Evolutionary conservation across 257 asterid species (phyloP).

Genomic region (Orobanche coerulescens): DNA sequence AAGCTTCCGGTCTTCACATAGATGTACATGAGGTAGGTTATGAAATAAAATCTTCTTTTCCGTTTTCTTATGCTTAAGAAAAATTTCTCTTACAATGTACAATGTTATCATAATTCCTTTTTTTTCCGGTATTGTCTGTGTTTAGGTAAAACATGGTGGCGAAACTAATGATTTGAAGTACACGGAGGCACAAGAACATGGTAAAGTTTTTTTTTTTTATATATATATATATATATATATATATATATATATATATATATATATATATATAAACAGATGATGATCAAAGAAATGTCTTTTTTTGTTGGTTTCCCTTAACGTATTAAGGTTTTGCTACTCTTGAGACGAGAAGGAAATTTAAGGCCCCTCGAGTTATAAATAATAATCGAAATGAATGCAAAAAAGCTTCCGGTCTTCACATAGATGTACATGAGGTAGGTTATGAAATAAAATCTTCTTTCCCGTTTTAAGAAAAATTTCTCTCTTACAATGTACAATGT

Average conservation of each 20-base stretch:
- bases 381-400: slow-evolving; percentile 30
- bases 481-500: not conserved
- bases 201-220: too few relatives aligned
- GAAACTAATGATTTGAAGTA: slow-evolving; percentile 24
- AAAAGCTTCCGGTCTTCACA: slow-evolving; percentile 26
- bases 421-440: slow-evolving; percentile 28
- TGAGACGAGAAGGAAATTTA: slow-evolving; percentile 80
- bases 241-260: too few relatives aligned
- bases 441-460: not conserved
- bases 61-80: not conserved
- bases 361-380: slow-evolving; percentile 56
- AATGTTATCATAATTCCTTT: not conserved
- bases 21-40: slow-evolving; percentile 29
- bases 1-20: slow-evolving; percentile 23
- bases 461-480: not conserved
- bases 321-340: slow-evolving; percentile 73
- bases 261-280: too few relatives aligned
- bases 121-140: not conserved
- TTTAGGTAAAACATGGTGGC: slow-evolving; percentile 35
- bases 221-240: too few relatives aligned
- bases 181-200: slow-evolving; percentile 31
- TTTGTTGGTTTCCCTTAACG: slow-evolving; percentile 48
- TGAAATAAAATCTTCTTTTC: not conserved
- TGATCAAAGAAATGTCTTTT: not conserved
- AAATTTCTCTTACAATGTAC: not conserved